These are phyloP conservation scores for Chrysochromulina tobinii DNA, from an alignment of 78 protist species.

Conservation along the genomic window DNA sequence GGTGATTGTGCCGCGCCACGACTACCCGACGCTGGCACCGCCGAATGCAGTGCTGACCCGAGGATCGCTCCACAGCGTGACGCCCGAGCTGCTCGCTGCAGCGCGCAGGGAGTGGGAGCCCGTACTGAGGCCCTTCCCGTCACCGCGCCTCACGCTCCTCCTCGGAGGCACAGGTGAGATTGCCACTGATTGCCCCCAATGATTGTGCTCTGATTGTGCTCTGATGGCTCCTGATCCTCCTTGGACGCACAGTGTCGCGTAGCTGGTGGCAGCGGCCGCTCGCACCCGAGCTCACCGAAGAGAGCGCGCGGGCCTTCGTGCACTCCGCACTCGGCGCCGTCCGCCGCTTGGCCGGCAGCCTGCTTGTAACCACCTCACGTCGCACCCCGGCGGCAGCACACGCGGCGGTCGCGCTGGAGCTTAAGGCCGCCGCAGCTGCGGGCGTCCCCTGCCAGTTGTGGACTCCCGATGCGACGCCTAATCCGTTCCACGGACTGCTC, in stretches of 20 bases:
- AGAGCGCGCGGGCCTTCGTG: neutral
- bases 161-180: neutral
- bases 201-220: too few species aligned
- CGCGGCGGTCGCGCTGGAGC: neutral
- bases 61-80: neutral
- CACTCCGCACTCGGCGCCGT: neutral
- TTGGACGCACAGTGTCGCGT: neutral
- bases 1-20: neutral
- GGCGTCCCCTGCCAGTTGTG: neutral
- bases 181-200: too few species aligned
- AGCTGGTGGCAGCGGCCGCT: neutral
- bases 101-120: neutral
- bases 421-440: neutral
- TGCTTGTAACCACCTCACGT: neutral
- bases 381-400: neutral
- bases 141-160: neutral
- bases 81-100: neutral
- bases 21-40: neutral
- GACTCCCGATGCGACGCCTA: neutral
- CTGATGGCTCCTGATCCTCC: neutral
- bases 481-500: neutral
- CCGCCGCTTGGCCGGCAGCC: neutral
- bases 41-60: neutral
- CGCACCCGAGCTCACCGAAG: neutral
- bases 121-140: neutral